These are phyloP conservation scores for Aspergillus clavatus DNA, from an alignment of 2,329 filamentous ascomycete genomes.

Conservation along the genomic window DNA sequence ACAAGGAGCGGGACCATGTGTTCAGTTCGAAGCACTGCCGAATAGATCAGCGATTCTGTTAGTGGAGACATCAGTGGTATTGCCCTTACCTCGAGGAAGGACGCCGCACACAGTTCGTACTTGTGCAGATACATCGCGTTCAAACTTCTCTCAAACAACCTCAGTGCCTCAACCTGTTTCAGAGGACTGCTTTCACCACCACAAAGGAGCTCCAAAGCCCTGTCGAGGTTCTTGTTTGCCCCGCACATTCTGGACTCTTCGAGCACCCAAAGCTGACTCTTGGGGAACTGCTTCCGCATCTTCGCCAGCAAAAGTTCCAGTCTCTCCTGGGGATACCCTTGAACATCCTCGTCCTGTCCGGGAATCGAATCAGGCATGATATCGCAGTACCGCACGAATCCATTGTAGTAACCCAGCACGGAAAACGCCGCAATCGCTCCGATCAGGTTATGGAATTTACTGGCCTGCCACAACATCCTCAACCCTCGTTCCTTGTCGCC, in stretches of 20 bases:
- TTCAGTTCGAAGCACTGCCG: conserved; percentile 75
- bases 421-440: conserved; percentile 83
- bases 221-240: conserved; percentile 60
- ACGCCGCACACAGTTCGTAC: conserved; percentile 67
- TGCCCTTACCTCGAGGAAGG: conserved; percentile 61
- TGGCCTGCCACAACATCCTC: conserved; percentile 84
- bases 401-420: conserved; percentile 82
- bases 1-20: conserved; percentile 84
- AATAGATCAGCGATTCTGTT: too few species aligned
- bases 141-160: conserved; percentile 77
- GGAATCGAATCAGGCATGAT: conserved; percentile 60
- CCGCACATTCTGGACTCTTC: conserved; percentile 78
- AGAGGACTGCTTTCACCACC: conserved; percentile 63
- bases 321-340: conserved; percentile 67
- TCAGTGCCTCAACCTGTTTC: conserved; percentile 81
- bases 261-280: conserved; percentile 77
- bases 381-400: conserved; percentile 78
- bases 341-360: conserved; percentile 51
- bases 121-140: conserved; percentile 73
- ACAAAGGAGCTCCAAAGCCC: conserved; percentile 62
- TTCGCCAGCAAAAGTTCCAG: conserved; percentile 63
- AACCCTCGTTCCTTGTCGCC: conserved; percentile 82
- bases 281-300: conserved; percentile 74
- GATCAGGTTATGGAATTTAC: conserved; percentile 80
- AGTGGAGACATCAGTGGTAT: too few species aligned